Conservation (phyloP, 2,329 filamentous ascomycete genomes). For the Monosporascus sp. region DNA sequence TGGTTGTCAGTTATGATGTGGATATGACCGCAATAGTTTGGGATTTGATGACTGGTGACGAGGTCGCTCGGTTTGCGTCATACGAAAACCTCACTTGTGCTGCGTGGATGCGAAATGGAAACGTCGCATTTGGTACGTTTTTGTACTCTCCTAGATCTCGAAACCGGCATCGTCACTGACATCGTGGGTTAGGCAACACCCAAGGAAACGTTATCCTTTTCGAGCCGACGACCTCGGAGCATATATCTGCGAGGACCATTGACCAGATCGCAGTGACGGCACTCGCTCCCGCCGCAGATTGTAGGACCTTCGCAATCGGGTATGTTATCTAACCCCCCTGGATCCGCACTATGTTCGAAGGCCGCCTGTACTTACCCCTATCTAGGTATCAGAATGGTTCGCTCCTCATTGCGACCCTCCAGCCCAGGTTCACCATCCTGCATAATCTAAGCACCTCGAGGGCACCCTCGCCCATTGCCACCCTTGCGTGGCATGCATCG, state of each 20-base stretch:
- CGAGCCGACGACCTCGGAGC: constrained; percentile 87
- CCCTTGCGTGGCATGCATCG: constrained; percentile 90
- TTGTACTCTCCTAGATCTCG: constrained; percentile 8
- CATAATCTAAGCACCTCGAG: constrained; percentile 85
- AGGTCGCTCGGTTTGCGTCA: constrained; percentile 86
- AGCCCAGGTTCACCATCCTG: constrained; percentile 88
- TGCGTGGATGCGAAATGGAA: constrained; percentile 94
- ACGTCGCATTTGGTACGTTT: constrained; percentile 84
- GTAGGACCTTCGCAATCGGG: constrained; percentile 94
- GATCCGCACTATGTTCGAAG: constrained; percentile 1
- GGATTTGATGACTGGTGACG: constrained; percentile 88
- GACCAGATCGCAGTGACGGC: constrained; percentile 92
- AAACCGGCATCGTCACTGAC: constrained; percentile 13
- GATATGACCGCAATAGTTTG: constrained; percentile 92
- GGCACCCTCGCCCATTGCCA: constrained; percentile 80
- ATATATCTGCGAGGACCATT: constrained; percentile 85
- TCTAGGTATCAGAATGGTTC: constrained; percentile 89
- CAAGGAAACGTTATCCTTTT: constrained; percentile 94
- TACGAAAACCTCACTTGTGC: constrained; percentile 83
- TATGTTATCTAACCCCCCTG: constrained; percentile 37
- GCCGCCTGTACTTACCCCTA: constrained; percentile 8
- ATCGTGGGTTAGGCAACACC: constrained; percentile 62
- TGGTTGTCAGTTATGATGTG: constrained; percentile 90
- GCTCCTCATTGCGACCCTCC: constrained; percentile 80
- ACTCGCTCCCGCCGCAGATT: constrained; percentile 82